A percentile compares a stretch with the other conserved stretches of the same genome.
Conservation (phyloP, 148 eudicot species). For the Camellia granthamiana region DNA sequence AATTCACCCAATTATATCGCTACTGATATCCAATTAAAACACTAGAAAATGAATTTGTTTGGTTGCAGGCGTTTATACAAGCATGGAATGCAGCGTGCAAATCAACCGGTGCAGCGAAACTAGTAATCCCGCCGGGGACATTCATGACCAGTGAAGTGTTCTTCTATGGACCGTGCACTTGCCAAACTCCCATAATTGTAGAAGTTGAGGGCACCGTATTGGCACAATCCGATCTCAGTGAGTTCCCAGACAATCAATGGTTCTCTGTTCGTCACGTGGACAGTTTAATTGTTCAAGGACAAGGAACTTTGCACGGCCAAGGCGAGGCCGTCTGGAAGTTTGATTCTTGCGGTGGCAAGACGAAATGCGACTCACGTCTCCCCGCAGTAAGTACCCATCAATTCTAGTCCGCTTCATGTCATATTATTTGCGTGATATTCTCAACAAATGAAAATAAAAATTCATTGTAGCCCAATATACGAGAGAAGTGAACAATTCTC, state of each 20-base stretch:
- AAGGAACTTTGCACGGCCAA: constrained; percentile 35
- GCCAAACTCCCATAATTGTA: constrained; percentile 26
- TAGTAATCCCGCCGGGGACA: constrained; percentile 50
- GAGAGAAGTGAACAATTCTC: too few relatives aligned
- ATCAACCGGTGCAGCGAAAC: constrained; percentile 29
- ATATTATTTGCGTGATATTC: too few relatives aligned
- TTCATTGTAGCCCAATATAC: too few relatives aligned
- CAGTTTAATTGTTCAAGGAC: constrained; percentile 25
- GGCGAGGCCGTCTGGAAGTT: constrained; percentile 27
- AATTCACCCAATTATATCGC: too few relatives aligned
- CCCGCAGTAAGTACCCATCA: constrained; percentile 22
- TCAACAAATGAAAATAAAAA: too few relatives aligned
- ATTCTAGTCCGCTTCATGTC: too few relatives aligned
- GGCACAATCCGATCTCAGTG: constrained; percentile 19
- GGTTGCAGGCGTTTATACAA: too few relatives aligned
- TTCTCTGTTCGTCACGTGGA: constrained; percentile 4
- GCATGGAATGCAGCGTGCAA: too few relatives aligned
- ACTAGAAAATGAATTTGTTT: not conserved
- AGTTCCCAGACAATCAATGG: constrained; percentile 16
- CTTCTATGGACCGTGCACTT: constrained; percentile 57
- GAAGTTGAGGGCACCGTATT: constrained; percentile 45
- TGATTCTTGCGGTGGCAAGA: not conserved
- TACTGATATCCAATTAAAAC: too few relatives aligned
- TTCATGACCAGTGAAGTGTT: constrained; percentile 35
- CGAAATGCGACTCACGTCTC: constrained; percentile 13